These are phyloP conservation scores for Porcisia hertigi DNA, from an alignment of 208 protist genomes.

Conservation along the genomic window DNA sequence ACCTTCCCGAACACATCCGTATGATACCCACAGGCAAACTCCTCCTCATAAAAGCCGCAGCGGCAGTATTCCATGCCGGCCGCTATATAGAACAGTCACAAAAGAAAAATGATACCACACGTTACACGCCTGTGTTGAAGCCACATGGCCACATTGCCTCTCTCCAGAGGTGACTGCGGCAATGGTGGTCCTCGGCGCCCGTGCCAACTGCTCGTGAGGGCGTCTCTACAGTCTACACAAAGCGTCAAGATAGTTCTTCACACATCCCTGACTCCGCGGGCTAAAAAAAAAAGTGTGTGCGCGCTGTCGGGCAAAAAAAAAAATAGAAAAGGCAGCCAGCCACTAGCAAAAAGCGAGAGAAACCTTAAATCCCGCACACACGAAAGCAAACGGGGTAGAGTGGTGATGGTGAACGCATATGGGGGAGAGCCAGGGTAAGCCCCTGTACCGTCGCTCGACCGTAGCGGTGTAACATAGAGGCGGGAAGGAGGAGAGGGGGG, in stretches of 20 bases:
- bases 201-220: not conserved
- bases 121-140: not conserved
- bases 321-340: no score
- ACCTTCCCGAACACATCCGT: not conserved
- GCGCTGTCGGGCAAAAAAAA: no score
- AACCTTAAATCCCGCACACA: not conserved
- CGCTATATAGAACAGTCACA: not conserved
- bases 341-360: not conserved
- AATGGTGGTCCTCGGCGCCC: not conserved
- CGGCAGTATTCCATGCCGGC: not conserved
- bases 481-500: not conserved
- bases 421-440: not conserved
- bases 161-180: not conserved
- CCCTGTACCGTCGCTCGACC: not conserved
- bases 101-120: not conserved
- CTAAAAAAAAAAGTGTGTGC: not conserved
- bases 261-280: not conserved
- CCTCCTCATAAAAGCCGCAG: not conserved
- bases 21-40: not conserved
- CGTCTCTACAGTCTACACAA: not conserved
- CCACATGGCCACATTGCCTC: not conserved
- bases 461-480: not conserved
- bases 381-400: not conserved
- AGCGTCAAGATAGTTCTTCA: not conserved
- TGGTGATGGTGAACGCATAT: not conserved